Conservation (phyloP, 495 filamentous ascomycete genomes). For the Astrothelium macrocarpum region DNA sequence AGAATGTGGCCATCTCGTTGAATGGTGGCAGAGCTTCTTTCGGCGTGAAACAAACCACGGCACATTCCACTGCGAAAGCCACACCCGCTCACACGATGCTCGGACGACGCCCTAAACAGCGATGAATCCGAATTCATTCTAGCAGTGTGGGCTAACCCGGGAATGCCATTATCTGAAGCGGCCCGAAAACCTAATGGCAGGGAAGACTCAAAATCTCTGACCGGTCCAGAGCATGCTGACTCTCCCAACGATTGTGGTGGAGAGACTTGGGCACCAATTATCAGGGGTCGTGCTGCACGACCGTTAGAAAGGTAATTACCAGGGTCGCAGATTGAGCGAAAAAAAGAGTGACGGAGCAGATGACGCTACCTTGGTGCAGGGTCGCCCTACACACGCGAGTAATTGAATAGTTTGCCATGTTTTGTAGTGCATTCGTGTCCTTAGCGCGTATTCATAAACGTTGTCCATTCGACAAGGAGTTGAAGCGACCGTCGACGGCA, state of each 20-base stretch:
- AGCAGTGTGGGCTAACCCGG: neutral
- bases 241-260: neutral
- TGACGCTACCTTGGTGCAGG: neutral
- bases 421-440: neutral
- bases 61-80: neutral
- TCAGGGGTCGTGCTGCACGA: constrained; percentile 1
- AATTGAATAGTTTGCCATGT: neutral
- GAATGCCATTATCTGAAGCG: neutral
- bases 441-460: neutral
- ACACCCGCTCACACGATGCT: too few relatives aligned
- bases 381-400: neutral
- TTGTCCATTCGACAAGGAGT: neutral
- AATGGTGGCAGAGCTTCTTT: neutral
- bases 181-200: neutral
- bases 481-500: neutral
- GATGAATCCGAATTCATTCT: neutral
- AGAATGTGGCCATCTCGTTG: neutral
- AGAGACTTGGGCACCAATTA: constrained; percentile 2
- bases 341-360: neutral
- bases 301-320: neutral
- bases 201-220: neutral
- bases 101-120: too few relatives aligned
- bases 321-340: neutral
- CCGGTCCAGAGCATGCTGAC: neutral
- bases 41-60: neutral